A percentile compares a stretch with the other conserved stretches of the same genome.
Conservation (phyloP, 805 yeast species). For the Clavispora vitiphila region DNA sequence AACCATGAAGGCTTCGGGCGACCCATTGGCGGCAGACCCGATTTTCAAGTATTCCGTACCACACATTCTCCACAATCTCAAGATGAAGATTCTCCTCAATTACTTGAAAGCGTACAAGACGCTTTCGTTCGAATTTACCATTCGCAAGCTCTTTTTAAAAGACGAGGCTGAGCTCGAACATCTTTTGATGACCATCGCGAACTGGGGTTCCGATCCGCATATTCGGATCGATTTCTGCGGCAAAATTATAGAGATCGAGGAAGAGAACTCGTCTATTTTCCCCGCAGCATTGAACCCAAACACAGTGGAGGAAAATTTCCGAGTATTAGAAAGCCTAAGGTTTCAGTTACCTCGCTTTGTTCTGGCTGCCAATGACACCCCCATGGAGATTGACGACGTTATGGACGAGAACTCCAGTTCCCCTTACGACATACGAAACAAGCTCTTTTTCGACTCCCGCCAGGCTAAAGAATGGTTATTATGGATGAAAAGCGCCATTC, state of each 20-base stretch:
- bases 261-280: constrained; percentile 5
- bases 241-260: constrained; percentile 14
- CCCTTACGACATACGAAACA: neutral
- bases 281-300: constrained; percentile 18
- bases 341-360: neutral
- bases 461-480: constrained; percentile 15
- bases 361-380: neutral
- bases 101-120: constrained; percentile 27
- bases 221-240: constrained; percentile 27
- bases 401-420: neutral
- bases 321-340: neutral
- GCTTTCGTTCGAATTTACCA: constrained; percentile 24
- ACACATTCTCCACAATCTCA: constrained; percentile 25
- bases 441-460: neutral
- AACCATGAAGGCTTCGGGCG: constrained; percentile 16
- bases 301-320: constrained; percentile 11
- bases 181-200: constrained; percentile 23
- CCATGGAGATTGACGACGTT: constrained; percentile 4
- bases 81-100: constrained; percentile 26
- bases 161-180: constrained; percentile 23
- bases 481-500: constrained; percentile 23
- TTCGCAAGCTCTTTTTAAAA: constrained; percentile 15
- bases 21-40: constrained; percentile 24
- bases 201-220: constrained; percentile 24
- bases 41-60: constrained; percentile 25